Evolutionary conservation across 2,329 filamentous ascomycete species (phyloP).

Genomic region (Microsporum canis): DNA sequence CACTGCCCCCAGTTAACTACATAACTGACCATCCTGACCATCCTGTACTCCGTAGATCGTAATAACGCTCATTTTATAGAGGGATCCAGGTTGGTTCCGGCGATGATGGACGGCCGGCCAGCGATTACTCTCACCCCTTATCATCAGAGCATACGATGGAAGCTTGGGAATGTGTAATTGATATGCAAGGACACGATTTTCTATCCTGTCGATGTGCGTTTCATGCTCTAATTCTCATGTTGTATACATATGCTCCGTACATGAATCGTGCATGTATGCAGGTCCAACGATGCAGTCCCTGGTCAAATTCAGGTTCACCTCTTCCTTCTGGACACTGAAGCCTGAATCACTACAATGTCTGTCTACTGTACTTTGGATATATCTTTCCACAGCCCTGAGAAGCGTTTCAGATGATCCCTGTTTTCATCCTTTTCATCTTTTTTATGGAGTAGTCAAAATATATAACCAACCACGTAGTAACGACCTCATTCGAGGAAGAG

Average conservation of each 20-base stretch:
- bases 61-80: neutral
- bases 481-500: too few species aligned
- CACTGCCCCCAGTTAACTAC: neutral
- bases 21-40: neutral
- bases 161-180: neutral
- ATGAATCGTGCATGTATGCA: neutral
- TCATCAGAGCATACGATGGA: neutral
- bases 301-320: neutral
- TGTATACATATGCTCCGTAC: constrained; percentile 2
- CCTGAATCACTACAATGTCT: too few species aligned
- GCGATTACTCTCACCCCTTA: neutral
- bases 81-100: neutral
- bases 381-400: too few species aligned
- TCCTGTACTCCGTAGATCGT: neutral
- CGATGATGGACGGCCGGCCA: neutral
- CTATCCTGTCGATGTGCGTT: neutral
- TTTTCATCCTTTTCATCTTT: too few species aligned
- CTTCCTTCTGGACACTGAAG: too few species aligned
- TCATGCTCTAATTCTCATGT: neutral
- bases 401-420: too few species aligned
- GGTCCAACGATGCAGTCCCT: neutral
- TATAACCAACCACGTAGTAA: too few species aligned
- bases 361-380: too few species aligned
- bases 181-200: neutral
- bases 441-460: too few species aligned